Percentiles rank a stretch among this genome's conserved stretches.
Evolutionary conservation across 148 eudicot species (phyloP).

Genomic region (Drosera capensis): DNA sequence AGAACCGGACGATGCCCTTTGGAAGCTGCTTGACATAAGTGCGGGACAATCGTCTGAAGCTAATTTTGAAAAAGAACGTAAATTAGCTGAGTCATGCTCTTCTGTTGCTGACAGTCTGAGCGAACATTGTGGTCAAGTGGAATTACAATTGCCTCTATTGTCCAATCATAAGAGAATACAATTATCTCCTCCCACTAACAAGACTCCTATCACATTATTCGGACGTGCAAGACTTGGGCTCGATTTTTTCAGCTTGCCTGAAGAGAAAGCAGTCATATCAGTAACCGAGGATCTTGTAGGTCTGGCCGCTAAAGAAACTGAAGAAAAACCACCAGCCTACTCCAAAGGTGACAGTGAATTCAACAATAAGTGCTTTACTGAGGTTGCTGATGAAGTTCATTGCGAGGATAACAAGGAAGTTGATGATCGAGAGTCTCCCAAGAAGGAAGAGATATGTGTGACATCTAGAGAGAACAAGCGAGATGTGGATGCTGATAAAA

Average conservation of each 20-base stretch:
- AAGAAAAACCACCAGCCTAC: conserved; percentile 2
- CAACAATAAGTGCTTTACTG: too few species aligned
- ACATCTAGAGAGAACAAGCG: conserved; percentile 4
- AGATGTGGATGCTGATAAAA: conserved; percentile 11
- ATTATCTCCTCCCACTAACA: conserved; percentile 37
- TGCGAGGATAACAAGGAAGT: conserved; percentile 12
- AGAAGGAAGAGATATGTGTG: too few species aligned
- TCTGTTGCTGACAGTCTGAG: conserved; percentile 9
- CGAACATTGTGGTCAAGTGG: conserved; percentile 15
- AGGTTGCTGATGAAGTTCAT: too few species aligned
- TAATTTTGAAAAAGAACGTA: conserved; percentile 8
- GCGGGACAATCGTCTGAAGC: conserved; percentile 16
- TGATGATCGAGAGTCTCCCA: conserved; percentile 13
- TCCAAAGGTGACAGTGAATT: too few species aligned
- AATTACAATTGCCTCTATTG: conserved; percentile 15
- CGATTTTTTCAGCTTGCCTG: conserved; percentile 19
- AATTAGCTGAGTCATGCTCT: conserved; percentile 6
- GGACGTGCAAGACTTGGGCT: conserved; percentile 74
- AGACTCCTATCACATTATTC: conserved; percentile 47
- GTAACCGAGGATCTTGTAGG: conserved; percentile 1
- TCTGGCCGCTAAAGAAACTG: conserved; percentile 3
- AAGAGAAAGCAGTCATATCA: conserved; percentile 12
- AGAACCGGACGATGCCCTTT: conserved; percentile 32
- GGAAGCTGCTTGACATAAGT: conserved; percentile 54
- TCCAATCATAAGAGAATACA: conserved; percentile 14